Evolutionary conservation across 495 filamentous ascomycete species (phyloP), one percentile per base, ranked within the genome.

Genomic region (Penicillium canariense): DNA sequence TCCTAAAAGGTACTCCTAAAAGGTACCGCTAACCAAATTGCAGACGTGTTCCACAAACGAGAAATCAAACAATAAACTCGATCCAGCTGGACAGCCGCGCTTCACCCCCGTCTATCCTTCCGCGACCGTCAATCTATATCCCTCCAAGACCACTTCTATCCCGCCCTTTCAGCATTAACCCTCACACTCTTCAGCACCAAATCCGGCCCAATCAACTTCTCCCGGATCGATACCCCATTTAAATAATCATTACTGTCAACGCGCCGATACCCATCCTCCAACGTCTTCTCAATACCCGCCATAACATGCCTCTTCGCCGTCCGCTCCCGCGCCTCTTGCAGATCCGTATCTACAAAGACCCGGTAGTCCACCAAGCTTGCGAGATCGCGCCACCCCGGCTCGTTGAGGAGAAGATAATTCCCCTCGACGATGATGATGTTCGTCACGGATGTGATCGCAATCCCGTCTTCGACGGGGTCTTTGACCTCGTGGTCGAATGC

Each of bases 1-100:
- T n/a, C n/a, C n/a, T n/a, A n/a, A n/a, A n/a, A n/a, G n/a, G n/a
- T n/a, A n/a, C n/a, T n/a, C n/a, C n/a, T n/a, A n/a, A n/a, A n/a
- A n/a, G n/a, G n/a, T n/a, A n/a, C n/a, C n/a, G n/a, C 36, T 43
- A 63, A 48, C 49, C 5, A 18, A 18, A n/a, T n/a, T 53, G 11
- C 56, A 84, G 81, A 68, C 30, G 56, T 83, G 4, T 87, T 87
- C 58, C 81, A 86, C 52, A 87, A 86, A 66, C 65, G 78, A 52
- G 74, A 76, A 56, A 74, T 87, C 42, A 79, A 82, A 54, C 68
- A 85, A 57, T 85, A 57, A 72, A 18, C 0, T 4, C 34, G 2
- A 4, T 5, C n/a, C n/a, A 15, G n/a, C 34, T 15, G n/a, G n/a
- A n/a, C n/a, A n/a, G n/a, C n/a, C n/a, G n/a, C n/a, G n/a, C n/a